Evolutionary conservation across 108 stramenopile genomes (phyloP).

Genomic region (Cyclotella sp.): DNA sequence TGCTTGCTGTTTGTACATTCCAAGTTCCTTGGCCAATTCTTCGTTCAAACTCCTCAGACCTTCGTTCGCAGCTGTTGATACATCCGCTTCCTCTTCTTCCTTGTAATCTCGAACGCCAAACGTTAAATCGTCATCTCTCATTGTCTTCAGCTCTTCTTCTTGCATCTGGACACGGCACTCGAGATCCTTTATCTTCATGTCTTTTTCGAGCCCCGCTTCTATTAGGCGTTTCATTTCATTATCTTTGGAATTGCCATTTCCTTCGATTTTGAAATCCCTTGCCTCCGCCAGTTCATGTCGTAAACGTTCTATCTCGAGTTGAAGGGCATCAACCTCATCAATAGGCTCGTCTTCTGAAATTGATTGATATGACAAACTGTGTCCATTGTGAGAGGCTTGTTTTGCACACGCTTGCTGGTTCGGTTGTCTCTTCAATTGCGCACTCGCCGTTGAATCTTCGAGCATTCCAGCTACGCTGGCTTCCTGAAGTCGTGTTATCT

Average conservation of each 20-base stretch:
- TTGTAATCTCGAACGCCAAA: constrained; percentile 45
- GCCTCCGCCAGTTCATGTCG: constrained; percentile 36
- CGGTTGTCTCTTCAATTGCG: constrained; percentile 18
- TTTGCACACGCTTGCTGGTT: constrained; percentile 32
- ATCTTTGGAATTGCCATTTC: constrained; percentile 30
- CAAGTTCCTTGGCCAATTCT: constrained; percentile 43
- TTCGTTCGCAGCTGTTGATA: constrained; percentile 44
- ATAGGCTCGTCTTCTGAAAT: constrained; percentile 40
- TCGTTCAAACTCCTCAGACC: constrained; percentile 45
- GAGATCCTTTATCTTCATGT: constrained; percentile 52
- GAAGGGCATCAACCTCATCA: constrained; percentile 40
- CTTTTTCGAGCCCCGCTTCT: constrained; percentile 48
- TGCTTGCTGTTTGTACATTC: constrained; percentile 39
- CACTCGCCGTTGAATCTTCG: constrained; percentile 22
- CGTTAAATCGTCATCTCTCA: constrained; percentile 53
- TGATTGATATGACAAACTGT: constrained; percentile 23
- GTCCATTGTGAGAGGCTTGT: constrained; percentile 27
- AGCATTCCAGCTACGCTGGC: constrained; percentile 8
- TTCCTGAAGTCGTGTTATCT: constrained; percentile 26
- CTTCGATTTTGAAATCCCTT: constrained; percentile 12
- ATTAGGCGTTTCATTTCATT: constrained; percentile 51
- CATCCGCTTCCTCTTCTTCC: constrained; percentile 12
- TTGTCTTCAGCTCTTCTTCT: constrained; percentile 36
- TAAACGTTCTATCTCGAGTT: constrained; percentile 54
- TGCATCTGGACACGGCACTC: constrained; percentile 35